phyloP scores from a whole-genome alignment of 2,329 filamentous ascomycete genomes.

The Aquanectria penicillioides region DNA sequence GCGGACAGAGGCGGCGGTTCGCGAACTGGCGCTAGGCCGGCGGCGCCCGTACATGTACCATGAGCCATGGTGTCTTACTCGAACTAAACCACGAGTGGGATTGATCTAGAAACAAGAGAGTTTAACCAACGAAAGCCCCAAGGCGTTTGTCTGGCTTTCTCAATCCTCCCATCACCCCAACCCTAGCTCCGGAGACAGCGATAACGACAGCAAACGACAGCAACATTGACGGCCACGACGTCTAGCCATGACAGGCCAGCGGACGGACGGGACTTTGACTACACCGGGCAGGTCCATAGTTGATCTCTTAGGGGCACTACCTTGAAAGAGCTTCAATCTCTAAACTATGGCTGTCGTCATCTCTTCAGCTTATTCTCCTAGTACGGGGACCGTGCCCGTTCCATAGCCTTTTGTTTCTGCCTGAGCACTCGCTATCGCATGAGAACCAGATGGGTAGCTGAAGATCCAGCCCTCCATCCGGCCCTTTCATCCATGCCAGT shows the following conservation, averaged over 20 bases:
- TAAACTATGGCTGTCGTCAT: constrained; percentile 18
- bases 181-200: constrained; percentile 29
- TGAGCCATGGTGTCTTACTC: constrained; percentile 3
- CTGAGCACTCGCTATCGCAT: constrained; percentile 3
- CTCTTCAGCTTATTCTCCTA: constrained; percentile 18
- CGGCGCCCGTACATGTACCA: background rate
- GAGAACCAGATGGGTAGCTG: constrained; percentile 3
- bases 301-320: constrained; percentile 20
- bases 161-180: constrained; percentile 8
- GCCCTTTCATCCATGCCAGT: constrained; percentile 29
- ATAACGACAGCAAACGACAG: constrained; percentile 17
- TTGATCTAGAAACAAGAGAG: constrained; percentile 25
- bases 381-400: constrained; percentile 16
- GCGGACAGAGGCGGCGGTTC: background rate
- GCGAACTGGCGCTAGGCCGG: background rate
- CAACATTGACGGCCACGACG: constrained; percentile 7
- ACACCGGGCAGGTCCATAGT: constrained; percentile 18
- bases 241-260: constrained; percentile 31
- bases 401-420: background rate
- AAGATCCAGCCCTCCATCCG: constrained; percentile 12
- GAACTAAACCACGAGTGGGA: constrained; percentile 14
- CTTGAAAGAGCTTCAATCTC: constrained; percentile 2
- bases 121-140: constrained; percentile 16
- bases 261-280: constrained; percentile 25
- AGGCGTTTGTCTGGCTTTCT: constrained; percentile 11